Evolutionary conservation across 2,329 filamentous ascomycete genomes (phyloP).

Genomic region (Orbilia blumenaviensis): DNA sequence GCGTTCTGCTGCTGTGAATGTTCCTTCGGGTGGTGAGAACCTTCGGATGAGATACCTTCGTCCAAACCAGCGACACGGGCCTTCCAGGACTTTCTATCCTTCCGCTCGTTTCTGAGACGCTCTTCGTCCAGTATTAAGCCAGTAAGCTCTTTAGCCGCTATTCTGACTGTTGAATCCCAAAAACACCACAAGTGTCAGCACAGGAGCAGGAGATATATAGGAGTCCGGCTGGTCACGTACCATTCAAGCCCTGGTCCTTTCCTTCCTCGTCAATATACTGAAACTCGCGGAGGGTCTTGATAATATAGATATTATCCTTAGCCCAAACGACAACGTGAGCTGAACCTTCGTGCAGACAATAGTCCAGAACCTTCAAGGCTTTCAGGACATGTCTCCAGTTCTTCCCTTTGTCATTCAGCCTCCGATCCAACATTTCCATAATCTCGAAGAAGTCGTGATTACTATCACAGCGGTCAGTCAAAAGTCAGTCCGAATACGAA

Average conservation of each 20-base stretch:
- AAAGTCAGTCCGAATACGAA: not conserved
- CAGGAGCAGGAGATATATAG: constrained; percentile 42
- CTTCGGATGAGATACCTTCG: constrained; percentile 70
- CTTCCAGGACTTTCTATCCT: constrained; percentile 94
- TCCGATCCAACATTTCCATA: constrained; percentile 99
- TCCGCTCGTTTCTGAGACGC: constrained; percentile 85
- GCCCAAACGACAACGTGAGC: constrained; percentile 98
- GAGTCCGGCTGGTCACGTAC: constrained; percentile 66
- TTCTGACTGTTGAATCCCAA: constrained; percentile 73
- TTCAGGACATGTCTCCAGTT: constrained; percentile 99
- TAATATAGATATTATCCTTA: constrained; percentile 96
- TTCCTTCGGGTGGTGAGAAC: constrained; percentile 56
- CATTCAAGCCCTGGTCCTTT: constrained; percentile 93
- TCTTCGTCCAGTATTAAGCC: constrained; percentile 93
- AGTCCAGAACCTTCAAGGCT: constrained; percentile 95
- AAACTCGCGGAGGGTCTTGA: constrained; percentile 97
- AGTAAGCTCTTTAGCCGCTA: constrained; percentile 95
- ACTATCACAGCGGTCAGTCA: constrained; percentile 63
- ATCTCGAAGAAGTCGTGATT: constrained; percentile 99
- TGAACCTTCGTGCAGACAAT: constrained; percentile 95
- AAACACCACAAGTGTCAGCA: constrained; percentile 58
- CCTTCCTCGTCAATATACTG: constrained; percentile 96
- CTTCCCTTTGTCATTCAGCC: constrained; percentile 98
- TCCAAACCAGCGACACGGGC: constrained; percentile 93
- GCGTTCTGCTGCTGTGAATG: constrained; percentile 62